These are phyloP conservation scores for Pichia sp. DNA, from an alignment of 1,139 yeast species.

Conservation along the genomic window DNA sequence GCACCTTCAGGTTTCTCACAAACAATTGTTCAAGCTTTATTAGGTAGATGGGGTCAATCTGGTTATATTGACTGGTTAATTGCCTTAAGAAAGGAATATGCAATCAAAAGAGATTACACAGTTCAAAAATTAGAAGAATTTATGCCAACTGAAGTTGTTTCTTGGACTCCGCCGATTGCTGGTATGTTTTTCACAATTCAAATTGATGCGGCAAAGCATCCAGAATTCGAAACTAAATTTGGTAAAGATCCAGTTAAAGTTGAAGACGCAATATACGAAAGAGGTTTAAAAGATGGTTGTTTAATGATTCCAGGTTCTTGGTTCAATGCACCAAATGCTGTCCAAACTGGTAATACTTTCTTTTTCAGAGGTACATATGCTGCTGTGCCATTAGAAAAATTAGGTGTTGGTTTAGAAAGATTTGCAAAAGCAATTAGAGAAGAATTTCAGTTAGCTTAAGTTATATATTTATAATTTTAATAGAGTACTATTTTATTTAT, in stretches of 20 bases:
- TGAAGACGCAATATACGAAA: conserved; percentile 60
- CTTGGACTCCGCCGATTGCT: conserved; percentile 70
- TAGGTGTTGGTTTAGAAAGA: conserved; percentile 54
- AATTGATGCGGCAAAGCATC: conserved; percentile 74
- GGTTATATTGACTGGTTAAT: conserved; percentile 86
- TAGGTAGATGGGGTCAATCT: conserved; percentile 66
- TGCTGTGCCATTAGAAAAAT: conserved; percentile 61
- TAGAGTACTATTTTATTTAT: neutral
- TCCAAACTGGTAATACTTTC: conserved; percentile 35
- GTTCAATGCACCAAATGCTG: conserved; percentile 53
- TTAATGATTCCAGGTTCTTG: conserved; percentile 87
- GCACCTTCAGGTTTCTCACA: conserved; percentile 79
- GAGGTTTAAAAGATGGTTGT: conserved; percentile 57
- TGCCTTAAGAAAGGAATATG: conserved; percentile 74
- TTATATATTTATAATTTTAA: neutral
- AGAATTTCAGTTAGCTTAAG: conserved; percentile 25
- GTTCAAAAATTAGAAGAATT: conserved; percentile 56
- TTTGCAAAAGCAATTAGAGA: conserved; percentile 51
- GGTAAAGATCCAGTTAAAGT: conserved; percentile 51
- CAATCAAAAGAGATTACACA: conserved; percentile 71
- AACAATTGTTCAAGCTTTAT: conserved; percentile 48
- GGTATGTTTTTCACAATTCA: conserved; percentile 89
- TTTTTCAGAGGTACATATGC: conserved; percentile 92
- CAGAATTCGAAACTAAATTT: conserved; percentile 51
- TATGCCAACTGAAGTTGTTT: conserved; percentile 52